Evolutionary conservation across 2,329 filamentous ascomycete species (phyloP), one percentile per base, ranked within the genome.

Genomic region (Septoria petroselini): DNA sequence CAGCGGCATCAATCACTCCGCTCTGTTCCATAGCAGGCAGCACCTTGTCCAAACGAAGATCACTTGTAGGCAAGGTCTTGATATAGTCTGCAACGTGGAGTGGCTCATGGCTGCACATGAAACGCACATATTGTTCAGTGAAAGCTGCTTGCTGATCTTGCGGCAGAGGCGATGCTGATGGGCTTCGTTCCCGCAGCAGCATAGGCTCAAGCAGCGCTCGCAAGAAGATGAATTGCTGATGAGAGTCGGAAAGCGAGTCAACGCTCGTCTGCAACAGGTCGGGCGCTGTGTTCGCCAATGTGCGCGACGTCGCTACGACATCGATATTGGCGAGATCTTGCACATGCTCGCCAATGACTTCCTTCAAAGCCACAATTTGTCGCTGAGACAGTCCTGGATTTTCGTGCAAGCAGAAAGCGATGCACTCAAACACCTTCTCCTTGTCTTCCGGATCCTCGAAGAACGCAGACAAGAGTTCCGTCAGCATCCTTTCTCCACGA

Each of bases 1-100:
- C 88, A 1, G 90, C 91, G 3, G 91, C 94, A 71, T 98, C 93
- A 38, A 98, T 82, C 4, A 93, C 88, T 1, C 91, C 91, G 34
- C 84, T 90, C 55, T 86, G 81, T 68, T 98, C 94, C 76, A 98
- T 89, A 0, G 84, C 84, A 3, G 91, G 90, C 6, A 98, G 76
- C 1, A 98, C 77, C 44, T 83, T 79, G 9, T 93, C 87, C 0
- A 98, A 77, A 18, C 83, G 80, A 21, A 98, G 72, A 64, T 96
- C 84, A 8, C 85, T 83, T 2, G 84, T 83, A 59, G 89, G 86
- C 2, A 95, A 76, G 1, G 81, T 67, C 30, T 85, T 83, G 21
- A 97, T 81, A 66, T 93, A 98, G 48, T 90, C 84, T 2, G 88
- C 87, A 1, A 98, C 91, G 61, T 91, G 88, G 0, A 78, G 71